Conservation (phyloP, 2,329 filamentous ascomycete species). For the Pseudopyrenochaeta lycopersici region DNA sequence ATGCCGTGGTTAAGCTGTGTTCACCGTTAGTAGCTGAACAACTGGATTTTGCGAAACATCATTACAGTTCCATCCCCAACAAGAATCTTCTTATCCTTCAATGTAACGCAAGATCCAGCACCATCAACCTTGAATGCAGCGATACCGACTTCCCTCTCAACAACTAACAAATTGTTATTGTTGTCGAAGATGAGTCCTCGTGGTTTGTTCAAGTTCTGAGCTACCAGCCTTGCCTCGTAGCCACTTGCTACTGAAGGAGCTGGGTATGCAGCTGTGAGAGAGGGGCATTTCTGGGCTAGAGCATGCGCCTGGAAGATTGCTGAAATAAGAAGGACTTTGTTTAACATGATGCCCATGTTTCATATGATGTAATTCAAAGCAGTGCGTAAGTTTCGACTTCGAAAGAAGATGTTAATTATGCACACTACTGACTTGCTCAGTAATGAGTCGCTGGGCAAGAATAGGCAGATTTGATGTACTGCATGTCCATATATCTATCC, state of each 20-base stretch:
- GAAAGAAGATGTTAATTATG: not conserved
- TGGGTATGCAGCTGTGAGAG: slow-evolving; percentile 39
- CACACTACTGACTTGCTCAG: not conserved
- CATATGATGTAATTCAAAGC: not conserved
- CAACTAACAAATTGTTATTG: slow-evolving; percentile 54
- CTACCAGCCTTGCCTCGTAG: slow-evolving; percentile 51
- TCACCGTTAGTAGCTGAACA: too few relatives aligned
- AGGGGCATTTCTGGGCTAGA: slow-evolving; percentile 19
- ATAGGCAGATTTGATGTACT: not conserved
- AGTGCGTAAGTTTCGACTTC: not conserved
- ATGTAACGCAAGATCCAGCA: slow-evolving; percentile 17
- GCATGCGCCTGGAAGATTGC: slow-evolving; percentile 15
- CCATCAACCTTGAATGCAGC: slow-evolving; percentile 41
- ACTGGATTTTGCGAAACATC: too few relatives aligned
- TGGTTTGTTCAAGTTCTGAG: slow-evolving; percentile 51
- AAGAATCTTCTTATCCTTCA: slow-evolving; percentile 18
- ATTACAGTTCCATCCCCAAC: slow-evolving; percentile 17
- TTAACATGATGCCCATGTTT: slow-evolving; percentile 6
- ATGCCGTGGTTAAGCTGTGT: slow-evolving; percentile 58
- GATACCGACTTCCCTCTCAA: slow-evolving; percentile 49
- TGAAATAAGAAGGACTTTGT: slow-evolving; percentile 10
- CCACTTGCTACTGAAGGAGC: slow-evolving; percentile 48
- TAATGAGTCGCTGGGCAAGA: not conserved
- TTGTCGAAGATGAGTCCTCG: slow-evolving; percentile 56
- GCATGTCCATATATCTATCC: not conserved